Evolutionary conservation across 495 filamentous ascomycete genomes (phyloP).

Genomic region (Penicillium alfredii): DNA sequence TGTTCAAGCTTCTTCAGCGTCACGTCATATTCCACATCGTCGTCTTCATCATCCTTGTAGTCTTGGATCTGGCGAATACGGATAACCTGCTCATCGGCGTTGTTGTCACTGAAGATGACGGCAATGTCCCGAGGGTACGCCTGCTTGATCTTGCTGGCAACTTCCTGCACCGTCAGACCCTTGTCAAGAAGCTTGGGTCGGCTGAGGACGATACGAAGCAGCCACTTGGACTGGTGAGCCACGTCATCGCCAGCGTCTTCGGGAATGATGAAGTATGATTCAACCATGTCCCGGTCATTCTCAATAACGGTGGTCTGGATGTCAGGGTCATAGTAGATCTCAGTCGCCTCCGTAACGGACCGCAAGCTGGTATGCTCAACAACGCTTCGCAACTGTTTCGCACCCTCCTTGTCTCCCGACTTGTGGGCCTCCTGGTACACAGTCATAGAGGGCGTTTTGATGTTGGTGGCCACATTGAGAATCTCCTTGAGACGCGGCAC

Average conservation of each 20-base stretch:
- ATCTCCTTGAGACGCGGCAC: constrained; percentile 99
- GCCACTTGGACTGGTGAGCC: constrained; percentile 82
- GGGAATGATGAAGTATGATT: constrained; percentile 94
- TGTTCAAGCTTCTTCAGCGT: constrained; percentile 85
- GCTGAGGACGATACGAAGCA: constrained; percentile 89
- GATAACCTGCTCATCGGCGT: constrained; percentile 91
- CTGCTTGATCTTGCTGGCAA: constrained; percentile 81
- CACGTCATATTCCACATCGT: constrained; percentile 78
- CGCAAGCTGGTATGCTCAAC: constrained; percentile 96
- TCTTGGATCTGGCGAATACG: constrained; percentile 78
- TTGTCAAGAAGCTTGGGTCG: constrained; percentile 94
- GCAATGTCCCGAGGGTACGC: constrained; percentile 82
- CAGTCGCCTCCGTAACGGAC: constrained; percentile 81
- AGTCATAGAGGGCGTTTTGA: constrained; percentile 97
- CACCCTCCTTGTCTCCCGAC: constrained; percentile 61
- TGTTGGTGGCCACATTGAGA: constrained; percentile 92
- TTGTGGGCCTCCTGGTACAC: constrained; percentile 68
- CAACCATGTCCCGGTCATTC: constrained; percentile 87
- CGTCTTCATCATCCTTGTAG: constrained; percentile 70
- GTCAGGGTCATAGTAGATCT: constrained; percentile 97
- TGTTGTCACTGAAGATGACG: constrained; percentile 96
- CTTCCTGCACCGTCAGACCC: constrained; percentile 83
- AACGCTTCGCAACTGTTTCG: constrained; percentile 77
- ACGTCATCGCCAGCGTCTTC: constrained; percentile 69
- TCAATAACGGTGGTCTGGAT: constrained; percentile 78